Base-by-base conservation (phyloP, 2,329 filamentous ascomycete genomes). In the Coniochaeta prunicola region DNA sequence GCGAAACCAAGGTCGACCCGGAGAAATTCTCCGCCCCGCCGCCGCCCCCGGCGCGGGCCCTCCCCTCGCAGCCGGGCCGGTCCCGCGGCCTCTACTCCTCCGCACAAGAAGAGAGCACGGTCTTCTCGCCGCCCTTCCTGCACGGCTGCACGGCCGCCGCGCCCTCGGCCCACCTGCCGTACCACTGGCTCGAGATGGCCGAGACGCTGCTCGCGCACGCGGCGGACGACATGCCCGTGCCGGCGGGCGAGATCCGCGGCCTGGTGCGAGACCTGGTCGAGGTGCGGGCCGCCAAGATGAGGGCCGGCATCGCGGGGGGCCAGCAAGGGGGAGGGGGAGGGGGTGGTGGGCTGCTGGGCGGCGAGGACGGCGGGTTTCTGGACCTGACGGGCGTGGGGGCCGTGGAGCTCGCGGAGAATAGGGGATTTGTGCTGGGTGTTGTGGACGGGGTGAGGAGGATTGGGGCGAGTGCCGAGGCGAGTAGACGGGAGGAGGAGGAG, bases 161-260 rank as follows among this genome's bases (percentile, higher is more conserved):
- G 1, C 85, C 87, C 9, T 76, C 85, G 0, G 85, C 86, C 42
- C 84, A 87, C 15, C 77, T 99, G 33, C 94, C 94, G 0, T 97
- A 96, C 70, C 93, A 97, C 76, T 99, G 93, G 92, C 82, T 96
- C 45, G 94, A 97, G 74, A 76, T 97, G 9, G 88, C 89, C 19
- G 92, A 96, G 73, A 86, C 96, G 70, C 78, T 99, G 53, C 82
- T 99, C 2, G 89, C 92, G 53, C 88, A 91, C 58, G 92, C 92
- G 4, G 81, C 84, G 28, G 92, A 97, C 71, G 92, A 97, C 71
- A 82, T 97, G 56, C 81, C 68, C 66, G 84, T 36, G 79, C 61
- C 88, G 0, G 81, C 90, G 2, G 87, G 92, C 64, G 84, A 87
- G 64, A 87, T 96, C 8, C 80, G 92, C 7, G 83, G 88, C 28